Conservation (phyloP, 169 alveolate species). For the Babesia gibsoni region DNA sequence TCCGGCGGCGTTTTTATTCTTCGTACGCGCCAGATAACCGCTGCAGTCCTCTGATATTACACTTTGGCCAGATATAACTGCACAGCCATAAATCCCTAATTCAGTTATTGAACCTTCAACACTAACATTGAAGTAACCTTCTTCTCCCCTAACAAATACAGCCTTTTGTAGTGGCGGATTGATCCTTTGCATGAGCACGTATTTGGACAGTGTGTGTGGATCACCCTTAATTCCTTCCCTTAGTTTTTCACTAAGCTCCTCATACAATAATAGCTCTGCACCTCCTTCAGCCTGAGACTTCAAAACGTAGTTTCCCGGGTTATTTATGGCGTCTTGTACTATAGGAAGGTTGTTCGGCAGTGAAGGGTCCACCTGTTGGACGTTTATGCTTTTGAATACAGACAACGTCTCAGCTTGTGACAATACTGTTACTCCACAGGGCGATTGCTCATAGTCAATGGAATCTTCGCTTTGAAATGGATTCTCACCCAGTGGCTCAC, state of each 20-base stretch:
- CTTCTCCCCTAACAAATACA: conserved; percentile 20
- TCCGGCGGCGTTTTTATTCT: conserved; percentile 35
- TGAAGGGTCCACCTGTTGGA: conserved; percentile 64
- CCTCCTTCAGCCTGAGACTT: conserved; percentile 60
- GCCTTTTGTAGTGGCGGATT: conserved; percentile 53
- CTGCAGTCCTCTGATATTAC: conserved; percentile 21
- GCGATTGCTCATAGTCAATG: background rate
- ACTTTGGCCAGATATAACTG: conserved; percentile 33
- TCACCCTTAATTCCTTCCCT: background rate
- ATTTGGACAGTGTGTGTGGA: conserved; percentile 16
- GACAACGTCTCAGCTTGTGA: background rate
- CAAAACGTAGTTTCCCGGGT: conserved; percentile 38
- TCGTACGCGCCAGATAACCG: conserved; percentile 65
- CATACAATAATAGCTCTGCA: conserved; percentile 2
- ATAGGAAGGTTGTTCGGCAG: conserved; percentile 10
- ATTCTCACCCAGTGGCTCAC: conserved; percentile 15
- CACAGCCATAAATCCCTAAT: conserved; percentile 54
- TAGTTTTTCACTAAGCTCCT: conserved; percentile 21
- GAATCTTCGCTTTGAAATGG: background rate
- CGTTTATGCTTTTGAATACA: conserved; percentile 4
- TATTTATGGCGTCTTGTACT: conserved; percentile 45
- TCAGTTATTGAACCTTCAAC: conserved; percentile 50
- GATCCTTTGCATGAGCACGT: conserved; percentile 54
- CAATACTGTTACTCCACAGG: background rate
- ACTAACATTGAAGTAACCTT: conserved; percentile 1